Base-by-base conservation (phyloP, 2,329 filamentous ascomycete genomes). In the Sporothrix brasiliensis region DNA sequence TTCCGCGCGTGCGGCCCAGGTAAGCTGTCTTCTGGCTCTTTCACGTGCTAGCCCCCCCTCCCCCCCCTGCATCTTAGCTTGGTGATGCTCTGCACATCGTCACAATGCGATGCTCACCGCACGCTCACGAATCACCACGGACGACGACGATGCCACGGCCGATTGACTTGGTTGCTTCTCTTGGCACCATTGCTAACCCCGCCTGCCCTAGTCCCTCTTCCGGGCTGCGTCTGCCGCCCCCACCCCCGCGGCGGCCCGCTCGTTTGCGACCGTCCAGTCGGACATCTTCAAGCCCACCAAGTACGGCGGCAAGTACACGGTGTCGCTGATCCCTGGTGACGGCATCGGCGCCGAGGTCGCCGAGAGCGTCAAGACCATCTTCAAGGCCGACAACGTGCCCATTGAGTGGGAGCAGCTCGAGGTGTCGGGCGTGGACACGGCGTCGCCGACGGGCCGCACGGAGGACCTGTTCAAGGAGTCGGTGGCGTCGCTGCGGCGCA, bases 201-300 rank as follows among this genome's bases (percentile, higher is more conserved):
- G 27, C 27, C 27, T 30, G 27, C 67, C 16, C 19, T 75, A 88
- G 86, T 82, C 85, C 81, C 81, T 88, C 76, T 83, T 84, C 79
- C 79, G 79, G 75, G 80, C 83, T 74, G 83, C 84, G 75, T 77
- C 80, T 77, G 60, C 70, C 14, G 81, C 81, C 54, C 54, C 69
- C 16, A 16, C 70, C 11, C 49, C 70, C 30, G 47, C 71, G 74
- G 78, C 79, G 75, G 80, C 83, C 72, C 85, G 86, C 79, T 83
- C 83, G 77, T 90, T 93, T 81, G 92, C 93, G 77, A 97, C 92
- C 74, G 86, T 97, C 77, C 89, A 93, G 83, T 91, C 91, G 81
- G 95, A 98, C 83, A 94, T 98, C 83, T 97, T 98, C 89, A 97
- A 97, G 88, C 94, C 94, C 77, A 93, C 94, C 85, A 95, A 98